Evolutionary conservation across 805 yeast species (phyloP).

Genomic region (Candida multigemmis): DNA sequence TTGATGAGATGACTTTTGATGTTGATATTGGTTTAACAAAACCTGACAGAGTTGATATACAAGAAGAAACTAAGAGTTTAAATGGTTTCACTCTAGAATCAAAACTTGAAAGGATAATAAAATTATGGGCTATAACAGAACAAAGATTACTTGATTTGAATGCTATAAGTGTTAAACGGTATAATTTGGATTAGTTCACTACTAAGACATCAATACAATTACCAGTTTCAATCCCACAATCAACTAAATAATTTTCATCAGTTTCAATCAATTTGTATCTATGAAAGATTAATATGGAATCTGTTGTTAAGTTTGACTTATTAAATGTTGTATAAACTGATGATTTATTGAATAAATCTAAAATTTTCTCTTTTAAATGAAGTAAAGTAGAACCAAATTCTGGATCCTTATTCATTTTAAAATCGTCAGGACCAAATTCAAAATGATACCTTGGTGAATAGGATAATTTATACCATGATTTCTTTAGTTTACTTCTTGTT

Average conservation of each 20-base stretch:
- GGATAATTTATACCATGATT: conserved; percentile 26
- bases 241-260: conserved; percentile 23
- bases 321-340: conserved; percentile 12
- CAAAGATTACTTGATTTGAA: conserved; percentile 34
- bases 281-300: conserved; percentile 20
- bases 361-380: conserved; percentile 49
- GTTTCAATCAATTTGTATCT: conserved; percentile 12
- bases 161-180: conserved; percentile 15
- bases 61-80: conserved; percentile 13
- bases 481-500: conserved; percentile 11
- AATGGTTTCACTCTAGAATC: conserved; percentile 23
- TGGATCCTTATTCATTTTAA: conserved; percentile 46
- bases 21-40: conserved; percentile 2
- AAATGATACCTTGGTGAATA: no score
- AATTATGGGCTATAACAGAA: conserved; percentile 60
- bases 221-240: conserved; percentile 33
- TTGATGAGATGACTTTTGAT: not conserved
- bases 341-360: conserved; percentile 42
- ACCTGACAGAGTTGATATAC: no score
- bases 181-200: conserved; percentile 5
- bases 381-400: conserved; percentile 64
- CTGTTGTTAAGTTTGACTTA: conserved; percentile 3
- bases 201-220: conserved; percentile 25
- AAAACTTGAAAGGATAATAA: conserved; percentile 43
- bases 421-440: conserved; percentile 80